Percentiles rank a stretch among this genome's conserved stretches.
Evolutionary conservation across 805 yeast genomes (phyloP).

Genomic region (Starmera amethionina): DNA sequence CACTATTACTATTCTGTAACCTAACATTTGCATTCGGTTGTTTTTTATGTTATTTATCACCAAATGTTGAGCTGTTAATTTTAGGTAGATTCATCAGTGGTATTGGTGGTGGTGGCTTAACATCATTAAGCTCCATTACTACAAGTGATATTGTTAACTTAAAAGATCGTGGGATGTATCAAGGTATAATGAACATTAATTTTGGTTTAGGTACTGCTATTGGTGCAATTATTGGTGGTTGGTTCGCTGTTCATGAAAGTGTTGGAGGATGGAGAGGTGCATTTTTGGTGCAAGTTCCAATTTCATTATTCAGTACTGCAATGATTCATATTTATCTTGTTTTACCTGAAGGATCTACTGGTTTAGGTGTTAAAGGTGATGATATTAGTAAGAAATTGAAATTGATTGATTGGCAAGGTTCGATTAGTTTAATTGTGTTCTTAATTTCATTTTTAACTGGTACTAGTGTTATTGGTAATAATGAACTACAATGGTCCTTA

Average conservation of each 20-base stretch:
- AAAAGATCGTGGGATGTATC: conserved; percentile 70
- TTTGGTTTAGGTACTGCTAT: conserved; percentile 69
- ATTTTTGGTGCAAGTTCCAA: conserved; percentile 42
- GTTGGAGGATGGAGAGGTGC: conserved; percentile 41
- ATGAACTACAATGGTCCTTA: neutral
- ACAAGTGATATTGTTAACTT: conserved; percentile 71
- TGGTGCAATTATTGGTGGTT: conserved; percentile 61
- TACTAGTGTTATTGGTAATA: conserved; percentile 43
- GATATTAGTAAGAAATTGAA: conserved; percentile 37
- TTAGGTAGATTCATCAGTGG: conserved; percentile 65
- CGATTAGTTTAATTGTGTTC: conserved; percentile 33
- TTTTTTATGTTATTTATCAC: conserved; percentile 42
- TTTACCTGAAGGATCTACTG: conserved; percentile 43
- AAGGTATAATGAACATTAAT: conserved; percentile 70
- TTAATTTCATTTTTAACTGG: conserved; percentile 37
- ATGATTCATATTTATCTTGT: conserved; percentile 25
- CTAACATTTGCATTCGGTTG: conserved; percentile 48
- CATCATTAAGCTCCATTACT: conserved; percentile 63
- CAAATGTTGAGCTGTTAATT: conserved; percentile 37
- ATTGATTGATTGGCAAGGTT: conserved; percentile 47
- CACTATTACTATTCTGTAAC: conserved; percentile 41
- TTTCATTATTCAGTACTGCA: conserved; percentile 35
- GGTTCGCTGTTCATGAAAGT: conserved; percentile 27
- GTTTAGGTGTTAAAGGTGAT: conserved; percentile 35
- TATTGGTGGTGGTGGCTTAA: conserved; percentile 84